A percentile compares a stretch with the other conserved stretches of the same genome.
Evolutionary conservation across 2,329 filamentous ascomycete genomes (phyloP).

Genomic region (Nemania abortiva): DNA sequence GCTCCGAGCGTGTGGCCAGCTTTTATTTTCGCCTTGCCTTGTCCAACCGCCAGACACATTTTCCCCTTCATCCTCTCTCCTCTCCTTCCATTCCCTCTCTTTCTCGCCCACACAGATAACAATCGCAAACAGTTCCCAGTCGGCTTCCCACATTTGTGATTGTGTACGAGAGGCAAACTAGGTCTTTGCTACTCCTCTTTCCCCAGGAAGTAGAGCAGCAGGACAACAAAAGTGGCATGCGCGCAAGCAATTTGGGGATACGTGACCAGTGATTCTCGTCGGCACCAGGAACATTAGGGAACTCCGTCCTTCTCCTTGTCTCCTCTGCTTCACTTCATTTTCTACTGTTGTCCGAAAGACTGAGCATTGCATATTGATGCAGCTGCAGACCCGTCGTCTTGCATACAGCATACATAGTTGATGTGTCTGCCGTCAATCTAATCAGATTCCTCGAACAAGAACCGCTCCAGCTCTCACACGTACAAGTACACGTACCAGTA

Average conservation of each 20-base stretch:
- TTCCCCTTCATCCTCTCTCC: not conserved
- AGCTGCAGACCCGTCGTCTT: conserved; percentile 33
- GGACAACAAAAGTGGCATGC: conserved; percentile 28
- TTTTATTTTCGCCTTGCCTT: conserved; percentile 31
- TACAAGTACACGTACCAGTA: conserved; percentile 23
- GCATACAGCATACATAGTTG: conserved; percentile 32
- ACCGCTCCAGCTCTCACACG: conserved; percentile 12
- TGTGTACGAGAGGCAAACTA: conserved; percentile 29
- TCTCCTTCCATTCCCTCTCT: conserved; percentile 1
- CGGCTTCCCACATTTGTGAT: conserved; percentile 31
- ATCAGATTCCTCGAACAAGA: conserved; percentile 24
- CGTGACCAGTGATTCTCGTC: conserved; percentile 38
- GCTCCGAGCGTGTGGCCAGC: conserved; percentile 27
- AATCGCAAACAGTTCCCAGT: conserved; percentile 26
- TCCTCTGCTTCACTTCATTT: conserved; percentile 20
- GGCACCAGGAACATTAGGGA: conserved; percentile 5
- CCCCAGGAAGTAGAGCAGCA: conserved; percentile 25
- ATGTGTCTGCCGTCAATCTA: conserved; percentile 27
- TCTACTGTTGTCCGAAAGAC: conserved; percentile 23
- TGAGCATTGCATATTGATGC: conserved; percentile 36
- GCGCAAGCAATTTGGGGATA: conserved; percentile 32
- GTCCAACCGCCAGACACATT: conserved; percentile 2
- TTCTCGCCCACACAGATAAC: conserved; percentile 20
- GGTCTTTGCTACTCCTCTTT: not conserved
- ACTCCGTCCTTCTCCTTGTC: conserved; percentile 19